Conservation (phyloP, 352 stramenopile genomes). For the Phytophthora litchii region DNA sequence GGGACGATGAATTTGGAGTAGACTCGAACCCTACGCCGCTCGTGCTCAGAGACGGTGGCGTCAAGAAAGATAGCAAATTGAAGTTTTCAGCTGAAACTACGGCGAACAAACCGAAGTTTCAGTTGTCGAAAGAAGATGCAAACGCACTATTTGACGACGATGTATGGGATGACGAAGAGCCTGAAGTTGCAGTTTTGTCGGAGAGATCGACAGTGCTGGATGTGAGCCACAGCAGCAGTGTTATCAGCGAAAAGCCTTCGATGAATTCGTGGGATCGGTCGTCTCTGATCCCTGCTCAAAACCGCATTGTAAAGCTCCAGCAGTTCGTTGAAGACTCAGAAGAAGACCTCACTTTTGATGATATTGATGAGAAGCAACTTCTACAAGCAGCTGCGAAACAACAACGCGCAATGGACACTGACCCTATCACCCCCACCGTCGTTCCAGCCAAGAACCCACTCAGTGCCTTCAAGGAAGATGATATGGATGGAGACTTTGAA, state of each 20-base stretch:
- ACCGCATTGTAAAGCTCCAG: constrained; percentile 68
- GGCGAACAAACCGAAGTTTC: constrained; percentile 47
- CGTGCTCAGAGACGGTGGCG: constrained; percentile 14
- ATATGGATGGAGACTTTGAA: constrained; percentile 27
- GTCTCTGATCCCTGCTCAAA: constrained; percentile 66
- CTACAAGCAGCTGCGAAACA: constrained; percentile 52
- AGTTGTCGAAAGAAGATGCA: constrained; percentile 81
- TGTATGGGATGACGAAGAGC: constrained; percentile 67
- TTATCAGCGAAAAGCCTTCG: constrained; percentile 10
- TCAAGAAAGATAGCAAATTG: constrained; percentile 4
- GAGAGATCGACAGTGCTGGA: constrained; percentile 1
- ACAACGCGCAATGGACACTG: constrained; percentile 24
- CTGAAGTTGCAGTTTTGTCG: constrained; percentile 11
- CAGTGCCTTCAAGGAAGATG: constrained; percentile 38
- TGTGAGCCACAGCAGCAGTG: constrained; percentile 8
- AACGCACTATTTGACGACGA: constrained; percentile 72
- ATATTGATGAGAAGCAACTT: constrained; percentile 73
- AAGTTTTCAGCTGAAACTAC: constrained; percentile 14
- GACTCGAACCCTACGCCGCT: constrained; percentile 48
- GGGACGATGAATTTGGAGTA: constrained; percentile 84
- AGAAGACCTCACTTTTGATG: constrained; percentile 64
- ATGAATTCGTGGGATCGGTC: constrained; percentile 65
- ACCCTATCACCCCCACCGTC: constrained; percentile 19
- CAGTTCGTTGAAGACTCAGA: constrained; percentile 78
- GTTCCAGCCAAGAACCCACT: constrained; percentile 21